Percentiles rank a stretch among this genome's conserved stretches.
These are phyloP conservation scores for Gonapodya sp. DNA, from an alignment of 192 early-diverging fungal species.

Conservation along the genomic window DNA sequence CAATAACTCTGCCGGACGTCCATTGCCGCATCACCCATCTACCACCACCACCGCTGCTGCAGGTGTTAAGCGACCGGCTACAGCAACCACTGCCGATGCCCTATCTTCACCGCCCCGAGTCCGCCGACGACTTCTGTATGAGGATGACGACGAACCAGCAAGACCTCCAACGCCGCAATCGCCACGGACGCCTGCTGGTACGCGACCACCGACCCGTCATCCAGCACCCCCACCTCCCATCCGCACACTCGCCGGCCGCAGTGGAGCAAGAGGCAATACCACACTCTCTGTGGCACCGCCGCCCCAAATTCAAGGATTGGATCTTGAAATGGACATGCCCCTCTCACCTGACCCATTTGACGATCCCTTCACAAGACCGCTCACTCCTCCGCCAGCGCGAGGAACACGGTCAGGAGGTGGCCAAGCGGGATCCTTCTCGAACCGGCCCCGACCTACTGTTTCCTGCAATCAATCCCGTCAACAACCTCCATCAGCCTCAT, in stretches of 20 bases:
- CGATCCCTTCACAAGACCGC: neutral
- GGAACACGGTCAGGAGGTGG: neutral
- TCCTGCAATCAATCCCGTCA: too few species aligned
- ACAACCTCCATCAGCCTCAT: neutral
- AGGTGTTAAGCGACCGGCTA: neutral
- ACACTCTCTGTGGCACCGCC: neutral
- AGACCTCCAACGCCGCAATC: neutral
- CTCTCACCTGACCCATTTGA: neutral
- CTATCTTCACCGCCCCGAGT: neutral
- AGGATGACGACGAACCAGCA: neutral
- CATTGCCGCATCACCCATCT: too few species aligned
- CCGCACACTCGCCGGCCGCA: neutral
- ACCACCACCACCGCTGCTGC: neutral
- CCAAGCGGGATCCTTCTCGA: neutral
- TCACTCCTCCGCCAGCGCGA: neutral
- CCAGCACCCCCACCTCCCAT: neutral
- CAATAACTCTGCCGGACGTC: too few species aligned
- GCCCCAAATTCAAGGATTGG: neutral
- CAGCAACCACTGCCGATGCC: neutral
- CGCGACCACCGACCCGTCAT: neutral
- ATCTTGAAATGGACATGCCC: too few species aligned
- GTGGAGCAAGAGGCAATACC: neutral
- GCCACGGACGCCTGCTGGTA: neutral
- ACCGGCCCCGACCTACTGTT: neutral
- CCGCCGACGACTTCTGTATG: neutral